These are phyloP conservation scores for Solanum sejunctum DNA, from an alignment of 257 asterid species.

Conservation along the genomic window DNA sequence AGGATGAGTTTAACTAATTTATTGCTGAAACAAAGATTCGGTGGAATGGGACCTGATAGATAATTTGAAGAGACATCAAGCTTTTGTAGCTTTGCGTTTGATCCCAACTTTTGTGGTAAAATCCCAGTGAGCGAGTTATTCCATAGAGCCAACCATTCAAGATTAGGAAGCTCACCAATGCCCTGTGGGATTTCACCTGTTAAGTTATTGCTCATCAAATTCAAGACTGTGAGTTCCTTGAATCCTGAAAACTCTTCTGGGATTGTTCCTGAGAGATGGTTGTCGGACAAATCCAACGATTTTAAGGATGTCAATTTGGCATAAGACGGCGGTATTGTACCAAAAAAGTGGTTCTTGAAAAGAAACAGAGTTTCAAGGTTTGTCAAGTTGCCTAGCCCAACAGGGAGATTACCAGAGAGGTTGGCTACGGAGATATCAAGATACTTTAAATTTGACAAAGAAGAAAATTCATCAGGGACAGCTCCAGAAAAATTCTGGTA, in stretches of 20 bases:
- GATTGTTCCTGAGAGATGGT: slow-evolving; percentile 52
- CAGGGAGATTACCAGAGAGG: slow-evolving; percentile 57
- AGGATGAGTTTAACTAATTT: slow-evolving; percentile 44
- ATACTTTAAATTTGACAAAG: slow-evolving; percentile 29
- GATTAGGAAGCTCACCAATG: slow-evolving; percentile 58
- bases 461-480: slow-evolving; percentile 37
- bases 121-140: slow-evolving; percentile 74
- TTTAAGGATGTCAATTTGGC: slow-evolving; percentile 27
- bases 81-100: slow-evolving; percentile 41
- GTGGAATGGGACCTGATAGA: slow-evolving; percentile 64
- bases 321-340: slow-evolving; percentile 43
- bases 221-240: slow-evolving; percentile 24
- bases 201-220: slow-evolving; percentile 53
- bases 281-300: slow-evolving; percentile 60
- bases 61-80: slow-evolving; percentile 77
- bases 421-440: slow-evolving; percentile 61
- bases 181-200: slow-evolving; percentile 67
- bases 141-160: slow-evolving; percentile 53
- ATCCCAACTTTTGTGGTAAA: slow-evolving; percentile 59
- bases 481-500: slow-evolving; percentile 43
- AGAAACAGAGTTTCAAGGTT: slow-evolving; percentile 42
- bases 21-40: slow-evolving; percentile 51
- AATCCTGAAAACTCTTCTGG: slow-evolving; percentile 35
- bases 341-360: slow-evolving; percentile 42
- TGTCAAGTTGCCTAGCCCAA: slow-evolving; percentile 28